Evolutionary conservation across 2,329 filamentous ascomycete genomes (phyloP), one percentile per base, ranked within the genome.

Genomic region (Septoria linicola): DNA sequence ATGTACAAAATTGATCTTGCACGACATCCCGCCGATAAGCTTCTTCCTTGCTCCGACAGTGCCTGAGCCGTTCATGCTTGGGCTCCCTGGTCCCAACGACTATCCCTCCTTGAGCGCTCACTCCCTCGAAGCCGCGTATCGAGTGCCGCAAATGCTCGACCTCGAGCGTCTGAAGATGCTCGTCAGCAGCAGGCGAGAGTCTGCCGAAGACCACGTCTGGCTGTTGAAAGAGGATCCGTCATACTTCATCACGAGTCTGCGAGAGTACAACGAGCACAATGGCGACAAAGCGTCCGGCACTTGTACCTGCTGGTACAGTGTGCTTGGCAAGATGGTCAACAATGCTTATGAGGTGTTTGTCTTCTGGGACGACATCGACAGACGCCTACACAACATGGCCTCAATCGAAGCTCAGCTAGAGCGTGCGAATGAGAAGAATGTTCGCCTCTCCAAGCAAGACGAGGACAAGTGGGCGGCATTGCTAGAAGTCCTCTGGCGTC

Each of bases 141-240:
- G 76, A 3, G 45, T 73, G 0, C 80, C 80, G 1, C 67, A 70
- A 0, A 57, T 63, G 2, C 62, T 82, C 0, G 72, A 83, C 54
- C 63, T 82, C 1, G 55, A 41, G 0, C 70, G 72, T 0, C 66
- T 84, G 0, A 66, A 72, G 32, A 61, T 66, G 1, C 58, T 83
- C 3, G 65, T 80, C 0, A 62, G 60, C 2, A 76, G 76, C 0
- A 73, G 69, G 53, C 59, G 59, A 0, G 60, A 68, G 0, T 70
- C 70, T 3, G 72, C 73, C 0, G 73, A 80, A 48, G 80, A 84
- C 62, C 78, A 83, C 57, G 36, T 82, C 0, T 80, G 74, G 73
- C 59, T 72, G 0, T 66, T 85, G 2, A 72, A 80, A 6, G 81
- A 85, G 58, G 82, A 85, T 59, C 80, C 81, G 0, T 66, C 66